phyloP scores from a whole-genome alignment of 2,329 filamentous ascomycete genomes.

The Talaromyces sp. region DNA sequence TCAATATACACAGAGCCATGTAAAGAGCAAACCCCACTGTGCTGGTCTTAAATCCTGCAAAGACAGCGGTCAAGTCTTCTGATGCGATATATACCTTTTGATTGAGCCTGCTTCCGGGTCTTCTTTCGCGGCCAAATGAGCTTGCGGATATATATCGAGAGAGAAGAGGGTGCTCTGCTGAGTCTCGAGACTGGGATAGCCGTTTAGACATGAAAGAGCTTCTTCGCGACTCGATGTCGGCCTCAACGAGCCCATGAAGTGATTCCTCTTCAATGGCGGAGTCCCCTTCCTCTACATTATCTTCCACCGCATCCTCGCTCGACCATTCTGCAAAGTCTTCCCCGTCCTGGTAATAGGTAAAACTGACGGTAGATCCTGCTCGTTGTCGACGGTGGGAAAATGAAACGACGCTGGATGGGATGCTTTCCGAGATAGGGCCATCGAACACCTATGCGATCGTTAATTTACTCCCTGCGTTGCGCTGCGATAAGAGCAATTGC shows the following conservation, averaged over 20 bases:
- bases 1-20: constrained; percentile 68
- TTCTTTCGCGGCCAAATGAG: constrained; percentile 67
- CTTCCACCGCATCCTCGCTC: constrained; percentile 51
- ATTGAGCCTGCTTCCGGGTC: constrained; percentile 65
- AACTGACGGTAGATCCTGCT: constrained; percentile 83
- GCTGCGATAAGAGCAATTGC: background rate
- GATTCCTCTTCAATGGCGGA: constrained; percentile 49
- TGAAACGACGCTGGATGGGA: constrained; percentile 91
- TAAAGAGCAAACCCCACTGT: constrained; percentile 70
- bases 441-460: constrained; percentile 67
- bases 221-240: constrained; percentile 40
- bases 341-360: constrained; percentile 80
- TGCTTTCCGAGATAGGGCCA: constrained; percentile 89
- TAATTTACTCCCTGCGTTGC: constrained; percentile 4
- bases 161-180: constrained; percentile 64
- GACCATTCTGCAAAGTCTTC: constrained; percentile 60
- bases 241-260: constrained; percentile 40
- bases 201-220: constrained; percentile 36
- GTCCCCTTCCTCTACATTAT: constrained; percentile 30
- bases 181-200: constrained; percentile 44
- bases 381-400: constrained; percentile 83
- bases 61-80: constrained; percentile 90
- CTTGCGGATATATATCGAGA: constrained; percentile 70
- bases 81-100: constrained; percentile 94
- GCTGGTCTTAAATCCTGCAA: constrained; percentile 87